These are phyloP conservation scores for Protomyces pachydermus DNA, from an alignment of 1,139 yeast genomes.

Conservation along the genomic window DNA sequence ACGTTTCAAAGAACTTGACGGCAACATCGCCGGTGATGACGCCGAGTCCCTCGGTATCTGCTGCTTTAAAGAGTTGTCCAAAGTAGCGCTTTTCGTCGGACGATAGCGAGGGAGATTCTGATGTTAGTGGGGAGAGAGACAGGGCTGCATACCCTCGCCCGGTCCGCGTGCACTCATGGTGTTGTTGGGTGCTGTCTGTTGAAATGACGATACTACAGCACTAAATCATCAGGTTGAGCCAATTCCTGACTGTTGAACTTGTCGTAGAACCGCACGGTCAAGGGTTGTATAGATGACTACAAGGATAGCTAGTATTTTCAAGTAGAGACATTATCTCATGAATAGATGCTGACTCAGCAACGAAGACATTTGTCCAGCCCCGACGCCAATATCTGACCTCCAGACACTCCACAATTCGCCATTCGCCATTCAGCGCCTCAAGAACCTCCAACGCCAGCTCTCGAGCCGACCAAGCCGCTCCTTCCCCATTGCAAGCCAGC, in stretches of 20 bases:
- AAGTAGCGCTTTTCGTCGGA: constrained; percentile 72
- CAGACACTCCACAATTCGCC: neutral
- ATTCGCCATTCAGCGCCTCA: neutral
- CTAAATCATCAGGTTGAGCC: too few species aligned
- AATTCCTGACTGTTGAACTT: too few species aligned
- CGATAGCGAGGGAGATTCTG: constrained; percentile 45
- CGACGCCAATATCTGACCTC: too few species aligned
- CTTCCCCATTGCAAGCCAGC: neutral
- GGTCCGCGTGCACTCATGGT: neutral
- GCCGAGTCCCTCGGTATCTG: constrained; percentile 77
- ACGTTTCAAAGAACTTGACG: constrained; percentile 76
- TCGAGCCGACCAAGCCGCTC: neutral
- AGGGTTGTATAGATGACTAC: too few species aligned
- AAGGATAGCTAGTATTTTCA: too few species aligned
- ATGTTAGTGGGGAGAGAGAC: neutral
- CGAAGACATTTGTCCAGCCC: neutral
- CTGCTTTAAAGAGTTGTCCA: constrained; percentile 66
- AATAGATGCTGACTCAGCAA: neutral
- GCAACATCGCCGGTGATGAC: constrained; percentile 87
- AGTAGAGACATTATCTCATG: too few species aligned
- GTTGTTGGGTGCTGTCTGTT: too few species aligned
- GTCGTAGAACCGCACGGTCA: too few species aligned
- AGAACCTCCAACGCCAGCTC: neutral
- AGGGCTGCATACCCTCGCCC: neutral
- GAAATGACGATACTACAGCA: too few species aligned